Evolutionary conservation across 2,329 filamentous ascomycete species (phyloP).

Genomic region (Hypoxylon sp.): DNA sequence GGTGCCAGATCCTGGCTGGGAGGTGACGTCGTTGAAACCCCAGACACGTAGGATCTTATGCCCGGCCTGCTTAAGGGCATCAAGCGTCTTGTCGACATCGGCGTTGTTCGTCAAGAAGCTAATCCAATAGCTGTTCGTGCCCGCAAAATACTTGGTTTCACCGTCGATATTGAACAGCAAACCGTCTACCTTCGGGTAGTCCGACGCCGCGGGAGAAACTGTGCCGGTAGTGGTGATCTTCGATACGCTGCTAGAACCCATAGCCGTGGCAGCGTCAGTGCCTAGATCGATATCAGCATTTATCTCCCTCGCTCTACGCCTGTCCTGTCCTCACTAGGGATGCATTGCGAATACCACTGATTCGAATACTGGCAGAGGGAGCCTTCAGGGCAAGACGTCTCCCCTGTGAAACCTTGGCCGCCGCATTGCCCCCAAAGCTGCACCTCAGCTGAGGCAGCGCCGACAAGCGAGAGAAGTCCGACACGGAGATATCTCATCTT

Average conservation of each 20-base stretch:
- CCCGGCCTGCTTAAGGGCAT: slow-evolving; percentile 64
- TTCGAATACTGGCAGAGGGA: slow-evolving; percentile 53
- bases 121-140: slow-evolving; percentile 69
- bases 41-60: slow-evolving; percentile 72
- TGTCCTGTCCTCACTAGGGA: slow-evolving; percentile 45
- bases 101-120: slow-evolving; percentile 65
- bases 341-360: slow-evolving; percentile 57
- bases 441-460: slow-evolving; percentile 45
- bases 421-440: slow-evolving; percentile 56
- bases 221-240: slow-evolving; percentile 29
- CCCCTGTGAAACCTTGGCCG: slow-evolving; percentile 53
- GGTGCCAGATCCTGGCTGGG: slow-evolving; percentile 54
- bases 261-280: slow-evolving; percentile 6
- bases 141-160: slow-evolving; percentile 62
- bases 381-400: slow-evolving; percentile 52
- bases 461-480: slow-evolving; percentile 44
- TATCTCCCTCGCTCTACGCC: slow-evolving; percentile 5
- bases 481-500: slow-evolving; percentile 49
- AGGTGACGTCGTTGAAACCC: slow-evolving; percentile 74
- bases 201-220: slow-evolving; percentile 39
- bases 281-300: slow-evolving; percentile 30
- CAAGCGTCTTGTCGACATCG: slow-evolving; percentile 68
- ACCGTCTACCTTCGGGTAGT: slow-evolving; percentile 49
- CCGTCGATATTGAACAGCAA: slow-evolving; percentile 60
- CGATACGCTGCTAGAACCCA: neutral